These are phyloP conservation scores for Penicillium samsonianum DNA, from an alignment of 495 filamentous ascomycete genomes.

Conservation along the genomic window DNA sequence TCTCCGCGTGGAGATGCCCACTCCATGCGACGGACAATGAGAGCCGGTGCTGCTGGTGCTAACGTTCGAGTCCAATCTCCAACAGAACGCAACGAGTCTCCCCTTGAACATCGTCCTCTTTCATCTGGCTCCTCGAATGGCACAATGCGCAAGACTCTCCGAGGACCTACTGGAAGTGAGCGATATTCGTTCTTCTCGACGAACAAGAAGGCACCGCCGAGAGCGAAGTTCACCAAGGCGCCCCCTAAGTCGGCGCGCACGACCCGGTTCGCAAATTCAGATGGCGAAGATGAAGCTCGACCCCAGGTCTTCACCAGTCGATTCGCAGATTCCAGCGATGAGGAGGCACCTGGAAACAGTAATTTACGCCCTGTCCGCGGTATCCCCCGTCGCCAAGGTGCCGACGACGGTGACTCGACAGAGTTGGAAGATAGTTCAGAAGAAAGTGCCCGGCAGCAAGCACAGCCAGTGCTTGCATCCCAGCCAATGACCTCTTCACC, in stretches of 20 bases:
- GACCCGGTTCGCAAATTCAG: slow-evolving; percentile 66
- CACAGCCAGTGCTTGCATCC: slow-evolving; percentile 13
- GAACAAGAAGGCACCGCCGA: slow-evolving; percentile 42
- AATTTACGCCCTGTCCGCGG: slow-evolving; percentile 61
- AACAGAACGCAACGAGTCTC: slow-evolving; percentile 33
- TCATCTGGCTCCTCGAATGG: slow-evolving; percentile 36
- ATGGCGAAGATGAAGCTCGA: slow-evolving; percentile 56
- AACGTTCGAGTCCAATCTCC: slow-evolving; percentile 24
- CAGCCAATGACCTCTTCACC: slow-evolving; percentile 15
- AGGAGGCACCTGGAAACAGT: slow-evolving; percentile 49
- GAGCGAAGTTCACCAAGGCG: slow-evolving; percentile 35
- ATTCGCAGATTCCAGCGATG: slow-evolving; percentile 82
- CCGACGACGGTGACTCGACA: slow-evolving; percentile 64
- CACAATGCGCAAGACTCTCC: slow-evolving; percentile 54
- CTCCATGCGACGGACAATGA: slow-evolving; percentile 59
- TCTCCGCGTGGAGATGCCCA: slow-evolving; percentile 41
- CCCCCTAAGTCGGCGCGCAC: slow-evolving; percentile 16
- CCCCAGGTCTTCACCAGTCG: slow-evolving; percentile 60
- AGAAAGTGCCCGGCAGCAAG: slow-evolving; percentile 33
- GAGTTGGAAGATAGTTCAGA: slow-evolving; percentile 67
- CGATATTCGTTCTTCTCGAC: slow-evolving; percentile 51
- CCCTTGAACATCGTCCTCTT: slow-evolving; percentile 32
- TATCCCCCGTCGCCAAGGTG: slow-evolving; percentile 56
- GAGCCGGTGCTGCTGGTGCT: slow-evolving; percentile 33
- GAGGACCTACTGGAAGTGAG: slow-evolving; percentile 37